A percentile compares a stretch with the other conserved stretches of the same genome.
Conservation (phyloP, 805 yeast species). For the Wickerhamiella lipophila region DNA sequence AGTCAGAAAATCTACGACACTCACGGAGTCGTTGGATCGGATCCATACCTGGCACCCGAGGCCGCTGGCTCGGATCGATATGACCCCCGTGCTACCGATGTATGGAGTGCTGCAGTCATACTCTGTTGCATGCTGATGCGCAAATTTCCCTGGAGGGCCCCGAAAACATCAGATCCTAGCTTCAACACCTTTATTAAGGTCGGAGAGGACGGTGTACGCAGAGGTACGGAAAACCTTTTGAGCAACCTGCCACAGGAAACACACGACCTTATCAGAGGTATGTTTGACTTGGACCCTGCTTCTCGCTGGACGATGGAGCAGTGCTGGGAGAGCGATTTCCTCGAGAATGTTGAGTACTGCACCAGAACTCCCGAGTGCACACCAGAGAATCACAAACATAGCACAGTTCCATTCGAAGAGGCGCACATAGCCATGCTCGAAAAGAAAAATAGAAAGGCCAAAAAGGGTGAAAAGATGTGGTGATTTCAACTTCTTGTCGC, state of each 20-base stretch:
- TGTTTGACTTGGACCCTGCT: slow-evolving; percentile 55
- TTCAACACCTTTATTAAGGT: slow-evolving; percentile 58
- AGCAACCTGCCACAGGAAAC: slow-evolving; percentile 58
- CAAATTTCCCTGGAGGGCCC: slow-evolving; percentile 92
- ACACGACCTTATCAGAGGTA: slow-evolving; percentile 45
- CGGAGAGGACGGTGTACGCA: slow-evolving; percentile 19
- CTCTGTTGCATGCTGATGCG: slow-evolving; percentile 85
- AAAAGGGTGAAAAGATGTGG: slow-evolving; percentile 39
- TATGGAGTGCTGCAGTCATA: slow-evolving; percentile 86
- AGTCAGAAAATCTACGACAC: slow-evolving; percentile 59
- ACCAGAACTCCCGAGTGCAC: slow-evolving; percentile 37
- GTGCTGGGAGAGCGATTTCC: slow-evolving; percentile 48
- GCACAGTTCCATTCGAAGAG: slow-evolving; percentile 81
- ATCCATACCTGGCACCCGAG: slow-evolving; percentile 86
- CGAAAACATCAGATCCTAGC: slow-evolving; percentile 66
- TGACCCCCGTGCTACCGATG: slow-evolving; percentile 86
- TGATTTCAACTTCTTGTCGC: slow-evolving; percentile 16
- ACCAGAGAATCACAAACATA: slow-evolving; percentile 49
- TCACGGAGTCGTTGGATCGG: slow-evolving; percentile 77
- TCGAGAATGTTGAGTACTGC: slow-evolving; percentile 53
- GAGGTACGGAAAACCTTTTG: slow-evolving; percentile 58
- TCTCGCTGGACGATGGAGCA: slow-evolving; percentile 47
- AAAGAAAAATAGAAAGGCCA: slow-evolving; percentile 44
- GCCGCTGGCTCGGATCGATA: slow-evolving; percentile 71
- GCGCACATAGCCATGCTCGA: slow-evolving; percentile 93